Base-by-base conservation (phyloP, 129 eudicot species). In the Chrysanthemum makinoi region DNA sequence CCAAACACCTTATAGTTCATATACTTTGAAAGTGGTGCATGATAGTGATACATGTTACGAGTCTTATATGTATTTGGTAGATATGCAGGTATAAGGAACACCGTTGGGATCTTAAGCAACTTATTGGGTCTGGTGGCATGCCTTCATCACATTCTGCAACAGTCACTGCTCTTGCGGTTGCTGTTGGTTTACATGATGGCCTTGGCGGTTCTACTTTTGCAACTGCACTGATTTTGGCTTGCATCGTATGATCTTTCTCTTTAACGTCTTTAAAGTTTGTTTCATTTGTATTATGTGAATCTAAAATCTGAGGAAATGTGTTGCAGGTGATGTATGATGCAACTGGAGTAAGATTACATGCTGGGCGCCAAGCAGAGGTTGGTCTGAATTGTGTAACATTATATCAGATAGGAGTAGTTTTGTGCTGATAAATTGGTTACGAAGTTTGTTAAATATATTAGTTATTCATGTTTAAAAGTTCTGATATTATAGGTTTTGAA, bases 281-380 rank as follows among this genome's bases (percentile, higher is more conserved):
- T 6, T 39, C 10, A 39, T 15, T 2, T 63, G 14, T 33, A 2
- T 39, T 15, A 39, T n/a, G 12, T 63, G 18, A 44, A n/a, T 15
- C 12, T 62, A 33, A 53, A 20, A 16, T 11, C 56, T 12, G 6
- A 3, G 46, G 43, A 62, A 63, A 56, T 71, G 60, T 51, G 20
- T 88, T 73, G 39, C 86, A 91, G 99, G 99, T 95, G 59, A 90
- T 90, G 97, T 95, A 95, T 81, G 99, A 95, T 83, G 99, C 99
- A 22, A 83, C 93, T 77, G 99, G 99, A 53, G 91, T 95, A 67
- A 77, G 99, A 72, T 76, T 90, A 80, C 99, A 95, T 9, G 99
- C 99, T 77, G 99, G 99, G 24, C 96, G 97, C 18, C 99, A 95
- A 81, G 99, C 99, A 69, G 99, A 90, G 97, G 98, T 94, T 44